These are phyloP conservation scores for Achaetomiella virescens DNA, from an alignment of 495 filamentous ascomycete genomes.

Conservation along the genomic window DNA sequence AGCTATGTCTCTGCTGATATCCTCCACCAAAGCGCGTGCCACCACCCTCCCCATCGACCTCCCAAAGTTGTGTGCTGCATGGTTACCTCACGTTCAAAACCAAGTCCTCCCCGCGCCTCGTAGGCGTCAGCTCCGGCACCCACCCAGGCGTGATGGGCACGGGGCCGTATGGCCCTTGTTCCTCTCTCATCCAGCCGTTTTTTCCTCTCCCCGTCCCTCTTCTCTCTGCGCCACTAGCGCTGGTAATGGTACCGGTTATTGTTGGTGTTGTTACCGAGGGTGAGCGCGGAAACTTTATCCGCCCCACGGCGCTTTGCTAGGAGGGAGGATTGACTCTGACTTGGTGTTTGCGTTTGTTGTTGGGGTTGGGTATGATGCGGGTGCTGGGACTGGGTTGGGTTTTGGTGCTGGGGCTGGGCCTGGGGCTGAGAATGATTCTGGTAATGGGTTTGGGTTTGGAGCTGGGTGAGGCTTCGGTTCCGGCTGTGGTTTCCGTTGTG, in stretches of 20 bases:
- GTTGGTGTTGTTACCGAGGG: constrained; percentile 18
- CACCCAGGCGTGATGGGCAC: constrained; percentile 45
- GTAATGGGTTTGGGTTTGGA: background rate
- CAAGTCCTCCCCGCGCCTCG: constrained; percentile 40
- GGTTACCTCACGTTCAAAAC: constrained; percentile 38
- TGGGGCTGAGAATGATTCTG: no score
- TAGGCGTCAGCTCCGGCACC: constrained; percentile 45
- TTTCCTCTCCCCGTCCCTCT: background rate
- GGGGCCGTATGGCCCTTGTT: constrained; percentile 6
- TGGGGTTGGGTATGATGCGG: constrained; percentile 11
- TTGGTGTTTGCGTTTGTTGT: constrained; percentile 4
- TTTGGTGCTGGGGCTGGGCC: constrained; percentile 11
- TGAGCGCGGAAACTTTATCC: constrained; percentile 38
- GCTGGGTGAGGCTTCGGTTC: background rate
- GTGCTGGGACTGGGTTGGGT: constrained; percentile 11
- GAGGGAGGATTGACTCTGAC: constrained; percentile 26
- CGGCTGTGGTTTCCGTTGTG: background rate
- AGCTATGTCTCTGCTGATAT: background rate
- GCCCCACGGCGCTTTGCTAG: constrained; percentile 46
- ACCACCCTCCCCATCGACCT: no score
- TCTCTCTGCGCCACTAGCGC: background rate
- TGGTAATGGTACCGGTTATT: constrained; percentile 11
- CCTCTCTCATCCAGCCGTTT: background rate
- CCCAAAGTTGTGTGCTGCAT: background rate
- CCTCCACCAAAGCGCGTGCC: background rate